Percentiles rank a stretch among this genome's conserved stretches.
Evolutionary conservation across 768 basidiomycete species (phyloP).

Genomic region (Suillus lakei): DNA sequence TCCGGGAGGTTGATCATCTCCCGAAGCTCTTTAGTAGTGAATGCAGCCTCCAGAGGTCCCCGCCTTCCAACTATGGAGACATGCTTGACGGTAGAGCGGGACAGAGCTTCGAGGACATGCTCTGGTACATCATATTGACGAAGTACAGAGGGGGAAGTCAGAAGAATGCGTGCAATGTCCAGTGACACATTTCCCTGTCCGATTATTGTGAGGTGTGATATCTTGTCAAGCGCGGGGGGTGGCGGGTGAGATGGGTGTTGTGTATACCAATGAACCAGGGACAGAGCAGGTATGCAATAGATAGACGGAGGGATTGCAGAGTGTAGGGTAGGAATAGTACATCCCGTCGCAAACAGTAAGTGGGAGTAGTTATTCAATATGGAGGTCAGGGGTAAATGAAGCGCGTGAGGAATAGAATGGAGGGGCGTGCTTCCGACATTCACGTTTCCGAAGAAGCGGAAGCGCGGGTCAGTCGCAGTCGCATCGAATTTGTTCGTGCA

Average conservation of each 20-base stretch:
- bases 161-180: constrained; percentile 88
- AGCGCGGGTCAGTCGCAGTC: constrained; percentile 76
- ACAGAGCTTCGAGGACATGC: constrained; percentile 70
- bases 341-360: constrained; percentile 86
- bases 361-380: constrained; percentile 81
- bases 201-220: constrained; percentile 79
- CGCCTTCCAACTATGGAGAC: constrained; percentile 86
- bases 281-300: constrained; percentile 73
- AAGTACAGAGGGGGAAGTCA: constrained; percentile 69
- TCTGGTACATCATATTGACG: constrained; percentile 78
- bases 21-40: constrained; percentile 91
- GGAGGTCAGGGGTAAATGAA: constrained; percentile 61
- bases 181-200: constrained; percentile 96
- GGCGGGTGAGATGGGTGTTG: constrained; percentile 75
- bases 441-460: constrained; percentile 93
- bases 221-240: constrained; percentile 66
- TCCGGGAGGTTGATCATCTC: constrained; percentile 75
- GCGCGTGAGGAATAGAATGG: constrained; percentile 54
- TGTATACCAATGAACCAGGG: constrained; percentile 96
- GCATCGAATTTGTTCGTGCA: constrained; percentile 95
- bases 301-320: constrained; percentile 50
- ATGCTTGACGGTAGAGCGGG: constrained; percentile 64
- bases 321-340: constrained; percentile 67
- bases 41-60: constrained; percentile 87
- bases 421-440: constrained; percentile 48